These are phyloP conservation scores for Citrus unshiu DNA, from an alignment of 345 rosid genomes.

Conservation along the genomic window DNA sequence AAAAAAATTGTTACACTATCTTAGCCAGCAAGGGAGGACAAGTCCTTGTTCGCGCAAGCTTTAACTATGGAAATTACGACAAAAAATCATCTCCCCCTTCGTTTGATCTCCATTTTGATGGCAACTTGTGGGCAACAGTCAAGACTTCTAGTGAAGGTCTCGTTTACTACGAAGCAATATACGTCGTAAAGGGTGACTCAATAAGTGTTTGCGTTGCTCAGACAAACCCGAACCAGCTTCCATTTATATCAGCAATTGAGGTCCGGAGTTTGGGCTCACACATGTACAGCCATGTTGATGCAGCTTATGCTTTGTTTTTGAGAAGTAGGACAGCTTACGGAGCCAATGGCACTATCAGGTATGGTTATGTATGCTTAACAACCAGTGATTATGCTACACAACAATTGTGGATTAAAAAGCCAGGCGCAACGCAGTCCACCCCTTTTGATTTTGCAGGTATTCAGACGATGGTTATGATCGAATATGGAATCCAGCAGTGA, in stretches of 20 bases:
- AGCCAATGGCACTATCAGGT: constrained; percentile 21
- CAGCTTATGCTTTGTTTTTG: constrained; percentile 28
- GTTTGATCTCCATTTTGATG: constrained; percentile 38
- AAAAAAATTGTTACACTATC: constrained; percentile 37
- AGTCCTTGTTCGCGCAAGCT: constrained; percentile 34
- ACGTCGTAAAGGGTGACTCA: constrained; percentile 17
- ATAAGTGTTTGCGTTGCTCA: constrained; percentile 36
- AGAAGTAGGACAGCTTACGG: constrained; percentile 27
- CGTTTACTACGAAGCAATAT: constrained; percentile 22
- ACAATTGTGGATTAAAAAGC: too few species aligned
- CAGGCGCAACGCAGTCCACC: too few species aligned
- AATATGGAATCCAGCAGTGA: constrained; percentile 34
- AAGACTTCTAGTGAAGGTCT: constrained; percentile 19
- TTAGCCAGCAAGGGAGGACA: constrained; percentile 1
- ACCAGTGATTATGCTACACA: too few species aligned
- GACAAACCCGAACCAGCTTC: constrained; percentile 26
- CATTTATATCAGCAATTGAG: constrained; percentile 42
- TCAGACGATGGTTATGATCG: constrained; percentile 32
- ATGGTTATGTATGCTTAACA: not conserved
- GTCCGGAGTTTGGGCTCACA: constrained; percentile 18
- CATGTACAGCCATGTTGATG: constrained; percentile 28
- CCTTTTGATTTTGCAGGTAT: constrained; percentile 9
- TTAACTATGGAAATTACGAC: constrained; percentile 44
- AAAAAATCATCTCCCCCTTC: constrained; percentile 30
- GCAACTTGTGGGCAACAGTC: constrained; percentile 34